Percentiles rank a stretch among this genome's conserved stretches.
Evolutionary conservation across 2,329 filamentous ascomycete genomes (phyloP).

Genomic region (Sporothrix phasma): DNA sequence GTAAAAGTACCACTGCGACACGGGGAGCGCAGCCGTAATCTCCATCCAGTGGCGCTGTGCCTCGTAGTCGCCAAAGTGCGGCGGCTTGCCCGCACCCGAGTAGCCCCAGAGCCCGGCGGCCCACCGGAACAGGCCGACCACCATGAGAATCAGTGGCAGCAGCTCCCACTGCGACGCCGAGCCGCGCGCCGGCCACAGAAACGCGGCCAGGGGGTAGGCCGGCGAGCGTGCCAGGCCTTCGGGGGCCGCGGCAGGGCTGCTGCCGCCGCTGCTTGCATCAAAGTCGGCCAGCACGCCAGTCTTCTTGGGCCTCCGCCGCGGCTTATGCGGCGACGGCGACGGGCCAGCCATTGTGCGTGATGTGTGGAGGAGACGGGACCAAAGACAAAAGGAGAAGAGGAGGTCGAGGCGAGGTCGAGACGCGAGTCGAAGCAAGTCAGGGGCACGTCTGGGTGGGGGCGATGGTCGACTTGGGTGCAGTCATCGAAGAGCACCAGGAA

Average conservation of each 20-base stretch:
- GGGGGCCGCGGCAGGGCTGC: constrained; percentile 9
- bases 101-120: constrained; percentile 88
- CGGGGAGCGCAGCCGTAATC: constrained; percentile 75
- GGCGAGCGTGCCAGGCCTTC: constrained; percentile 49
- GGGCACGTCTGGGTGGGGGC: background rate
- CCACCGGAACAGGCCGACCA: constrained; percentile 87
- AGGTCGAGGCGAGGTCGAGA: no score
- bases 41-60: constrained; percentile 99
- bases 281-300: constrained; percentile 7
- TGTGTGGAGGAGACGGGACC: background rate
- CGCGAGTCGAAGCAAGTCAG: background rate
- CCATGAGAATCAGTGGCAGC: constrained; percentile 79
- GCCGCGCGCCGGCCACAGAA: constrained; percentile 83
- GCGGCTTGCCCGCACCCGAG: constrained; percentile 70
- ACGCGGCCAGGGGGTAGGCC: constrained; percentile 83
- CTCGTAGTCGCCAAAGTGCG: constrained; percentile 95
- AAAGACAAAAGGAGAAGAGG: no score
- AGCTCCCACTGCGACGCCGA: constrained; percentile 86
- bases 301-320: constrained; percentile 49
- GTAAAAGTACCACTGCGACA: constrained; percentile 96
- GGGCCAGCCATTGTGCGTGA: constrained; percentile 35
- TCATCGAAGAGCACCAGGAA: background rate
- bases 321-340: constrained; percentile 46
- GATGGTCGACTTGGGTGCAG: background rate
- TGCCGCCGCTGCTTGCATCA: constrained; percentile 3